A percentile compares a stretch with the other conserved stretches of the same genome.
These are phyloP conservation scores for Luffa acutangula DNA, from an alignment of 306 rosid genomes.

Conservation along the genomic window DNA sequence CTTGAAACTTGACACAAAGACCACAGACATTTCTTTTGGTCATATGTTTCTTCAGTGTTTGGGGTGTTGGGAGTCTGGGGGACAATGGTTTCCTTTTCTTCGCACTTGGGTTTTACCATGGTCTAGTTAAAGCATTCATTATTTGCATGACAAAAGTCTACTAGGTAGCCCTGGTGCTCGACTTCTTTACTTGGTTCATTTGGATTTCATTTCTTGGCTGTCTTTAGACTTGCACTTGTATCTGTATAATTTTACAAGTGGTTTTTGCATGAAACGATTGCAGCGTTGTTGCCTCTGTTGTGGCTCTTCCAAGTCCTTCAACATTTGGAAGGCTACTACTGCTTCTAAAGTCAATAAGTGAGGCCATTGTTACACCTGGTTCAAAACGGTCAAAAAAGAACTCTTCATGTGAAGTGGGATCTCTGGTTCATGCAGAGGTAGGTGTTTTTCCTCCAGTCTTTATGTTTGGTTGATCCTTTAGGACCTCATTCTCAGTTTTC, in stretches of 20 bases:
- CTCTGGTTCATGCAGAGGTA: conserved; percentile 93
- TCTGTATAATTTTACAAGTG: not conserved
- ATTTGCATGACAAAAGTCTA: not conserved
- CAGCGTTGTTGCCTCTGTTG: conserved; percentile 65
- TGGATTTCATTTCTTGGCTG: not conserved
- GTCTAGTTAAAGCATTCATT: not conserved
- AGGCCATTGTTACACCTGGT: conserved; percentile 39
- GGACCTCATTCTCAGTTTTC: not conserved
- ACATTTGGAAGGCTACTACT: conserved; percentile 65
- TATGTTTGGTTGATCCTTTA: not conserved
- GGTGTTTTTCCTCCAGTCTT: not conserved
- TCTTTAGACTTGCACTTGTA: not conserved
- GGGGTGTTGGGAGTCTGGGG: not conserved
- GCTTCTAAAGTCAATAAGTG: conserved; percentile 38
- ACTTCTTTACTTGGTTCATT: not conserved
- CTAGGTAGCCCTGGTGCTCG: not conserved
- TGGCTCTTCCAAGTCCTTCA: conserved; percentile 68
- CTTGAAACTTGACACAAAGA: not conserved
- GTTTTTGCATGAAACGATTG: conserved; percentile 10
- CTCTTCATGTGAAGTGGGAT: conserved; percentile 62
- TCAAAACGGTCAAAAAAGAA: conserved; percentile 71
- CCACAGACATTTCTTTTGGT: not conserved
- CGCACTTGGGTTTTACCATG: not conserved
- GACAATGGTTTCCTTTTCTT: not conserved
- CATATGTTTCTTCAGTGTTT: not conserved